Evolutionary conservation across 169 alveolate species (phyloP).

Genomic region (Plasmodium yoelii): DNA sequence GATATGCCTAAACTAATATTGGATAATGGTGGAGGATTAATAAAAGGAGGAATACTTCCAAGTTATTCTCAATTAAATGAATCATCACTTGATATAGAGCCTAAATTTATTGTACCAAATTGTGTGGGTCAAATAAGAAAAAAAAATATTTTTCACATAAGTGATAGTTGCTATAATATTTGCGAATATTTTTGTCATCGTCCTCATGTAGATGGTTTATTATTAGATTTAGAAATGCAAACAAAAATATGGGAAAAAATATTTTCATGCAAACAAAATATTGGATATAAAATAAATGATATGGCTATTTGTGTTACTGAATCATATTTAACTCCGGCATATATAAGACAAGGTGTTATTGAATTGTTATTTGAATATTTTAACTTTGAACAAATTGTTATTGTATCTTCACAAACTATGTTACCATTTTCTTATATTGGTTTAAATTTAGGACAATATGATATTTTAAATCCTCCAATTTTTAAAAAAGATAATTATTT

Average conservation of each 20-base stretch:
- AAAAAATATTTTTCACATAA: conserved; percentile 77
- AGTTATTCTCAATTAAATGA: conserved; percentile 46
- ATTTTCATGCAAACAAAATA: conserved; percentile 64
- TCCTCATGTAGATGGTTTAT: conserved; percentile 84
- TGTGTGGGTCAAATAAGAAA: conserved; percentile 89
- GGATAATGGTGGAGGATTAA: conserved; percentile 90
- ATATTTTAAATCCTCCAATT: conserved; percentile 65
- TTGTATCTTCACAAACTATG: conserved; percentile 88
- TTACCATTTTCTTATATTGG: conserved; percentile 83
- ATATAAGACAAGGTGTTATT: conserved; percentile 86
- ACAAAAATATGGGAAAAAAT: conserved; percentile 87
- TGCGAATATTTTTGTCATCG: conserved; percentile 89
- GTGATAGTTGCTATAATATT: conserved; percentile 86
- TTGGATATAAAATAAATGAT: conserved; percentile 69
- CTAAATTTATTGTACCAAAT: conserved; percentile 85
- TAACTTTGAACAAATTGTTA: conserved; percentile 78
- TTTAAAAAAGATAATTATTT: background rate
- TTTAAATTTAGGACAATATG: conserved; percentile 80
- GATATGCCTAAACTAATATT: conserved; percentile 87
- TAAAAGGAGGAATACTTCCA: conserved; percentile 87
- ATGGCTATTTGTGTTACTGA: conserved; percentile 84
- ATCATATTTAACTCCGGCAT: conserved; percentile 88
- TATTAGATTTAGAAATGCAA: conserved; percentile 86
- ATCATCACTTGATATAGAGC: conserved; percentile 74
- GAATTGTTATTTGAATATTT: conserved; percentile 89